phyloP scores from a whole-genome alignment of 2,329 filamentous ascomycete species.

The Fusarium multiceps region DNA sequence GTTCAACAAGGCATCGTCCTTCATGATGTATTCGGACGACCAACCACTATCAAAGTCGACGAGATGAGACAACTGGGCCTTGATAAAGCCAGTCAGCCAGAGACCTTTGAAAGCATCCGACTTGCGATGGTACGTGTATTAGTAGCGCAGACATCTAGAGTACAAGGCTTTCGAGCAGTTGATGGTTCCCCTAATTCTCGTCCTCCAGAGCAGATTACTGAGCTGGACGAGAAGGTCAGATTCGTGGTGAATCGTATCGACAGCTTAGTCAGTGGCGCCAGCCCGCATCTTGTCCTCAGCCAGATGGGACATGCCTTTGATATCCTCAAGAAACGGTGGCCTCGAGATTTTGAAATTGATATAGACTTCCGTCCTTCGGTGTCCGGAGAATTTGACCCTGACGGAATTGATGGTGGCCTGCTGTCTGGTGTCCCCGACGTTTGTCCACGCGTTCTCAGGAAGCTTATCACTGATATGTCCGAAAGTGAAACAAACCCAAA shows the following conservation, averaged over 20 bases:
- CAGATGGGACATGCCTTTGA: background rate
- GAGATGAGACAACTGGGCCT: background rate
- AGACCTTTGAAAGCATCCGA: background rate
- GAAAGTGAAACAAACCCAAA: fast-evolving
- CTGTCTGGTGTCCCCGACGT: background rate
- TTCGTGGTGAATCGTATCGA: background rate
- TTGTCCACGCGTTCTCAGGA: background rate
- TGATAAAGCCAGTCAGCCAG: background rate
- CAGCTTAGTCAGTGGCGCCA: background rate
- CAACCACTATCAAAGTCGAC: background rate
- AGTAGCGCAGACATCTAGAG: background rate
- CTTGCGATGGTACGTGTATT: conserved; percentile 2
- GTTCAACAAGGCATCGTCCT: background rate
- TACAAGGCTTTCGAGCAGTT: background rate
- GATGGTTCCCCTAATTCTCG: background rate
- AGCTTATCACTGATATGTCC: background rate
- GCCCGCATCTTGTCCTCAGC: background rate
- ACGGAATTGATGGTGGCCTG: no score
- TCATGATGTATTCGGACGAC: background rate
- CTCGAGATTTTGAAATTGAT: background rate
- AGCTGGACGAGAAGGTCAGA: background rate
- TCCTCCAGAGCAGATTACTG: fast-evolving
- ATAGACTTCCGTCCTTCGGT: no score
- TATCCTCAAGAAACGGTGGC: background rate
- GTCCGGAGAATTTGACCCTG: no score